phyloP scores from a whole-genome alignment of 108 stramenopile genomes.

The Discostella pseudostelligera region DNA sequence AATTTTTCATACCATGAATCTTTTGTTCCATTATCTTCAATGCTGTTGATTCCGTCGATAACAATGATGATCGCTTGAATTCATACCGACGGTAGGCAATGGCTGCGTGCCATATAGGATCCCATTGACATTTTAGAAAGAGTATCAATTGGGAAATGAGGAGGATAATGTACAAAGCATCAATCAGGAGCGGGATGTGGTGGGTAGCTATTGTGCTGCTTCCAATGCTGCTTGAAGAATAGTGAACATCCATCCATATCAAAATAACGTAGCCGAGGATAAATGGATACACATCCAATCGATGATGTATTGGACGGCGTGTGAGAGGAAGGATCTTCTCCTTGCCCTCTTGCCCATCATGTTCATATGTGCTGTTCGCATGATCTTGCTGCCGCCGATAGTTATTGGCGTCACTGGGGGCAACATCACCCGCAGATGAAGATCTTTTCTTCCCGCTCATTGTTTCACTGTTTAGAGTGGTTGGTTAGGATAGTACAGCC shows the following conservation, averaged over 20 bases:
- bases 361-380: not conserved
- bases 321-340: constrained; percentile 42
- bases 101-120: constrained; percentile 43
- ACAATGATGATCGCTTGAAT: not conserved
- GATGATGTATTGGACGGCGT: constrained; percentile 36
- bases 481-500: not conserved
- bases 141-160: constrained; percentile 38
- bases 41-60: not conserved
- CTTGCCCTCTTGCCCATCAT: constrained; percentile 9
- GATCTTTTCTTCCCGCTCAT: not conserved
- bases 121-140: constrained; percentile 52
- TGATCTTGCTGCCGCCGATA: not conserved
- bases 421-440: not conserved
- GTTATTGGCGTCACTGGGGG: not conserved
- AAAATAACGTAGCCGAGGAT: constrained; percentile 44
- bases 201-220: not conserved
- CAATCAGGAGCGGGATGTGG: constrained; percentile 1
- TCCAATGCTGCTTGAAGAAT: not conserved
- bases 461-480: not conserved
- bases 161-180: constrained; percentile 27
- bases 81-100: constrained; percentile 16
- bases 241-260: constrained; percentile 29
- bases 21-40: constrained; percentile 5
- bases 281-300: constrained; percentile 65
- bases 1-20: constrained; percentile 18